A percentile compares a stretch with the other conserved stretches of the same genome.
Evolutionary conservation across 1,284 basidiomycete species (phyloP).

Genomic region (Bjerkandera adusta): DNA sequence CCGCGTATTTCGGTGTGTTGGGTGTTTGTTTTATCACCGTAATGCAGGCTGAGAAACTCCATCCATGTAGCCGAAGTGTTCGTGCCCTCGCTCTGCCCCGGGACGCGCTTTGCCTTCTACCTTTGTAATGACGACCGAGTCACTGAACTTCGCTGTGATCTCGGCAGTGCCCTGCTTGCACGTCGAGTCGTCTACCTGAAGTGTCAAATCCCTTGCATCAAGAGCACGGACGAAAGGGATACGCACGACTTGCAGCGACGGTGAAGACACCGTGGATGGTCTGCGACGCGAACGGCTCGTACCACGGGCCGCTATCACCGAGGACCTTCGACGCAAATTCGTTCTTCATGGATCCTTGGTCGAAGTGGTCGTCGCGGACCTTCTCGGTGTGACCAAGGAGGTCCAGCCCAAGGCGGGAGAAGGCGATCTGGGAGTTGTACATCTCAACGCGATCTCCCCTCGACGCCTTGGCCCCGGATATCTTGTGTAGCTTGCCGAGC

Average conservation of each 20-base stretch:
- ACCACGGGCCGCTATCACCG: neutral
- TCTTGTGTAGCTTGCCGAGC: neutral
- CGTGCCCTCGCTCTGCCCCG: conserved; percentile 14
- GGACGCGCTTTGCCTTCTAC: neutral
- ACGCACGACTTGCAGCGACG: neutral
- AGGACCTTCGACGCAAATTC: no score
- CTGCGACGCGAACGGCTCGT: no score
- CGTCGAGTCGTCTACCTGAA: neutral
- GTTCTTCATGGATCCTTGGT: neutral
- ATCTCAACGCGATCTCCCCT: neutral
- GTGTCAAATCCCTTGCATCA: neutral
- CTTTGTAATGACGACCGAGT: neutral
- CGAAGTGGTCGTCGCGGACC: conserved; percentile 3
- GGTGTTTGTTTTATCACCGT: conserved; percentile 14
- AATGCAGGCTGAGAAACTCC: conserved; percentile 28
- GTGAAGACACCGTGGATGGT: neutral
- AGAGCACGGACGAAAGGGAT: neutral
- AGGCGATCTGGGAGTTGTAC: conserved; percentile 1
- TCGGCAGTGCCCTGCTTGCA: neutral
- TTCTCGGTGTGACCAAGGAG: conserved; percentile 5
- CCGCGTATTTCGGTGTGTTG: neutral
- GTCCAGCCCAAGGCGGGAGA: conserved; percentile 3
- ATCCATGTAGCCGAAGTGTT: conserved; percentile 27
- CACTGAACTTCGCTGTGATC: neutral
- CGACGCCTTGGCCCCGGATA: neutral